phyloP scores from a whole-genome alignment of 2,329 filamentous ascomycete species.

The Paecilomyces variotii region DNA sequence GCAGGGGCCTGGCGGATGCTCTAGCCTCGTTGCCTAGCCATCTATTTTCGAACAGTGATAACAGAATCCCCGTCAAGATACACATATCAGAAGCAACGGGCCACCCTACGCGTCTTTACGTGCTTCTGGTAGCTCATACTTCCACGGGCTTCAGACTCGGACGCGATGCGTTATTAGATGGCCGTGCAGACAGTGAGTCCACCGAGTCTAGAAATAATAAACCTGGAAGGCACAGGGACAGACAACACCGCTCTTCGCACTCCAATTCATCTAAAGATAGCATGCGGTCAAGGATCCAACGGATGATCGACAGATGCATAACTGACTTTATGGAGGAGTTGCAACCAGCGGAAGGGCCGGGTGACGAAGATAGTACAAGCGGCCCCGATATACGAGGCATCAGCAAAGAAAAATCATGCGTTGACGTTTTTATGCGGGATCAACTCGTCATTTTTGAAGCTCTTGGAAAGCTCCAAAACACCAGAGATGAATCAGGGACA shows the following conservation, averaged over 20 bases:
- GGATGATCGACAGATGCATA: constrained; percentile 38
- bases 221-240: neutral
- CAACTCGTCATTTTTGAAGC: constrained; percentile 54
- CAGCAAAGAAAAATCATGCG: constrained; percentile 28
- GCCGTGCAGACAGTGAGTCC: constrained; percentile 8
- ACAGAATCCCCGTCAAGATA: constrained; percentile 15
- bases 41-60: constrained; percentile 3
- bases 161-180: constrained; percentile 43
- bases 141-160: constrained; percentile 42
- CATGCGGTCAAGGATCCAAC: constrained; percentile 17
- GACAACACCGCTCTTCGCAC: neutral
- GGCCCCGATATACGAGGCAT: neutral
- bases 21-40: neutral
- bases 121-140: constrained; percentile 49
- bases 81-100: constrained; percentile 36
- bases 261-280: constrained; percentile 8
- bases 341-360: constrained; percentile 27
- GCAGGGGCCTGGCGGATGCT: neutral
- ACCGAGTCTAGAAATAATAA: constrained; percentile 2
- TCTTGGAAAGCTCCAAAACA: constrained; percentile 33
- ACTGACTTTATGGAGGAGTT: constrained; percentile 37
- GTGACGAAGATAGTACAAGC: neutral
- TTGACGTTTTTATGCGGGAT: constrained; percentile 50
- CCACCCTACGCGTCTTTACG: constrained; percentile 41
- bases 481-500: neutral